A percentile compares a stretch with the other conserved stretches of the same genome.
phyloP scores from a whole-genome alignment of 805 yeast species.

The Pichia eremophila region DNA sequence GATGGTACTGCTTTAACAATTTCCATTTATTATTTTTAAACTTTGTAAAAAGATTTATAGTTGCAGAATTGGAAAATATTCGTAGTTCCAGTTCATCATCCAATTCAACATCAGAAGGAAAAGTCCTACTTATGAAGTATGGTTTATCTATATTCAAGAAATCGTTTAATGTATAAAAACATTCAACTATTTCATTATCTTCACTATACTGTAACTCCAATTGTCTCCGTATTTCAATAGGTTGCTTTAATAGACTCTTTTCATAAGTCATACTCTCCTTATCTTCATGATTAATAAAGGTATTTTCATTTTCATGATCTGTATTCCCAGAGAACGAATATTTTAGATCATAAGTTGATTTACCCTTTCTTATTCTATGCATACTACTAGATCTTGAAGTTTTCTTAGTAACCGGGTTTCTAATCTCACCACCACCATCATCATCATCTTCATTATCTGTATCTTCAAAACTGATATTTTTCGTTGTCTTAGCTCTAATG shows the following conservation, averaged over 20 bases:
- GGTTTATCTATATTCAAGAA: conserved; percentile 17
- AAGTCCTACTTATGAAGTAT: conserved; percentile 29
- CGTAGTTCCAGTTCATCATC: conserved; percentile 18
- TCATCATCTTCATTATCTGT: neutral
- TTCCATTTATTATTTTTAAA: conserved; percentile 15
- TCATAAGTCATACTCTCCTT: neutral
- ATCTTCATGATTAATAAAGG: no score
- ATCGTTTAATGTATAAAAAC: conserved; percentile 29
- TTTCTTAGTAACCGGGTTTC: no score
- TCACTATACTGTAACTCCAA: conserved; percentile 22
- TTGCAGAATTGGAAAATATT: conserved; percentile 15
- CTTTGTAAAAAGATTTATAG: conserved; percentile 18
- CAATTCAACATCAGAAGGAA: conserved; percentile 18
- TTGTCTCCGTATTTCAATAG: conserved; percentile 18
- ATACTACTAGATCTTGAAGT: neutral
- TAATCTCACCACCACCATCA: neutral
- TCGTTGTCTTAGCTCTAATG: neutral
- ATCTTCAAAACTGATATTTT: neutral
- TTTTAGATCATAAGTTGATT: conserved; percentile 1
- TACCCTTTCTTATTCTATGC: neutral
- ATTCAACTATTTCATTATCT: conserved; percentile 21
- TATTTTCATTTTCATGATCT: no score
- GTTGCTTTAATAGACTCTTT: neutral
- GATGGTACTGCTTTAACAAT: conserved; percentile 16
- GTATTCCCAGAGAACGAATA: no score